Evolutionary conservation across 495 filamentous ascomycete genomes (phyloP).

Genomic region (Aspergillus cavernicola): DNA sequence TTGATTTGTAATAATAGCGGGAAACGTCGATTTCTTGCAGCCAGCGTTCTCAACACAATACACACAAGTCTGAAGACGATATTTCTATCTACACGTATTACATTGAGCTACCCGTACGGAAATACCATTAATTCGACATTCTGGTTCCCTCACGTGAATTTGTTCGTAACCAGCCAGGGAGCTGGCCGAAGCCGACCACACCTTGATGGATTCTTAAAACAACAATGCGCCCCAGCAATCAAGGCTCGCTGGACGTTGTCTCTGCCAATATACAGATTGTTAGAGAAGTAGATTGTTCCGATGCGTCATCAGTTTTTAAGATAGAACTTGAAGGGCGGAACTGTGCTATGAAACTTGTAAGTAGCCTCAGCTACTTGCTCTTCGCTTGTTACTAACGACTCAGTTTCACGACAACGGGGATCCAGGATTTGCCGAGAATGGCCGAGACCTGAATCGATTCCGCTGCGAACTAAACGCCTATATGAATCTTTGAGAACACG

Average conservation of each 20-base stretch:
- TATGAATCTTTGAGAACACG: not conserved
- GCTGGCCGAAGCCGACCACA: too few species aligned
- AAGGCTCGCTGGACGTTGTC: not conserved
- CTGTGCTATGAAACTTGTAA: not conserved
- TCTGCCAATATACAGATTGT: not conserved
- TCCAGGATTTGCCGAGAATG: not conserved
- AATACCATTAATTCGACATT: too few species aligned
- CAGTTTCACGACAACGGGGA: conserved; percentile 1
- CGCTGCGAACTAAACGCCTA: conserved; percentile 3
- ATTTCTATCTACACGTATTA: too few species aligned
- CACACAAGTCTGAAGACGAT: too few species aligned
- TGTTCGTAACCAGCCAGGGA: too few species aligned
- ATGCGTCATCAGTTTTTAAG: not conserved
- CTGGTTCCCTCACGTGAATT: too few species aligned
- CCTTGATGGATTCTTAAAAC: conserved; percentile 18
- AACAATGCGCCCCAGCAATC: not conserved
- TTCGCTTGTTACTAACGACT: not conserved
- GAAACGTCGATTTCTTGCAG: too few species aligned
- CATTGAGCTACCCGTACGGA: too few species aligned
- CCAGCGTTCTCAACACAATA: too few species aligned
- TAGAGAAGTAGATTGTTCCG: not conserved
- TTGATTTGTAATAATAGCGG: too few species aligned
- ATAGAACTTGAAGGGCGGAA: not conserved
- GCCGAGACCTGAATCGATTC: conserved; percentile 1
- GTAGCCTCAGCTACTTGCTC: not conserved